These are phyloP conservation scores for Trichoderma virens DNA, from an alignment of 495 filamentous ascomycete species.

Conservation along the genomic window DNA sequence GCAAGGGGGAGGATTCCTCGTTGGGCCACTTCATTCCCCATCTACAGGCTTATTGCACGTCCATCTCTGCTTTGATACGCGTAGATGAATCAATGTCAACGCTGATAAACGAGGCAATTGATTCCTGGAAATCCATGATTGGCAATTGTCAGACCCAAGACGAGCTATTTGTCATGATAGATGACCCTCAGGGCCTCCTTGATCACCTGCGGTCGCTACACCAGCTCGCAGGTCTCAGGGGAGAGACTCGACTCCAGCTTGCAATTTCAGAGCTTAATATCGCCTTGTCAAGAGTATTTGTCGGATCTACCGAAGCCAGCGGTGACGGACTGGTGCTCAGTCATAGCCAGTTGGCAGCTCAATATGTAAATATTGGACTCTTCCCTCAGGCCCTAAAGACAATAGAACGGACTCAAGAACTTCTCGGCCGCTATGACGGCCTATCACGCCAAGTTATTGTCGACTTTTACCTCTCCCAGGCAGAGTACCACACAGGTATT, in stretches of 20 bases:
- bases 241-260: slow-evolving; percentile 39
- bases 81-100: slow-evolving; percentile 17
- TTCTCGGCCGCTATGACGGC: slow-evolving; percentile 12
- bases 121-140: slow-evolving; percentile 45
- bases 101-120: slow-evolving; percentile 44
- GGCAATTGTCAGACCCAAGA: slow-evolving; percentile 39
- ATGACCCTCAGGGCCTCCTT: slow-evolving; percentile 52
- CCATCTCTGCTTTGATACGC: slow-evolving; percentile 48
- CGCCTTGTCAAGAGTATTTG: slow-evolving; percentile 48
- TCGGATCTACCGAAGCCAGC: slow-evolving; percentile 25
- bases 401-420: slow-evolving; percentile 49
- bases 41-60: slow-evolving; percentile 46
- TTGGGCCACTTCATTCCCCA: slow-evolving; percentile 48
- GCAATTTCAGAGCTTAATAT: slow-evolving; percentile 39
- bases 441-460: slow-evolving; percentile 31
- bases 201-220: slow-evolving; percentile 59
- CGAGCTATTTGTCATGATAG: slow-evolving; percentile 48
- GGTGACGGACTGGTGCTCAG: slow-evolving; percentile 51
- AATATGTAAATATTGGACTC: slow-evolving; percentile 72
- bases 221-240: slow-evolving; percentile 73
- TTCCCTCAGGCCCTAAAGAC: slow-evolving; percentile 62
- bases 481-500: slow-evolving; percentile 64
- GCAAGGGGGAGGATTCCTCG: slow-evolving; percentile 45
- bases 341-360: slow-evolving; percentile 54
- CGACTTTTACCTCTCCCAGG: slow-evolving; percentile 58